Percentiles rank a stretch among this genome's conserved stretches.
These are phyloP conservation scores for Wickerhamomyces hampshirensis DNA, from an alignment of 805 yeast genomes.

Conservation along the genomic window DNA sequence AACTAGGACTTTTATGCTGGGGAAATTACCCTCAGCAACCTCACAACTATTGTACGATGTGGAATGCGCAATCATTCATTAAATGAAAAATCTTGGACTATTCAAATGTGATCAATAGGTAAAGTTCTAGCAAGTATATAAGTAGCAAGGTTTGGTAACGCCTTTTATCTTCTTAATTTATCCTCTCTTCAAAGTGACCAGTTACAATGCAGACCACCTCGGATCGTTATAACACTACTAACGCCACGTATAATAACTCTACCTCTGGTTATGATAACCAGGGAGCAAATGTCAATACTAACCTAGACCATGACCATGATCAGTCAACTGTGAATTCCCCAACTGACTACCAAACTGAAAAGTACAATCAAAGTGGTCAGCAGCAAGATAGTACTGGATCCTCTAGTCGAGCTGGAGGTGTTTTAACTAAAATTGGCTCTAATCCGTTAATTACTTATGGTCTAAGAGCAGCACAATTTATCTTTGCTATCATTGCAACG, in stretches of 20 bases:
- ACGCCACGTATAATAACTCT: background rate
- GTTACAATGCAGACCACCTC: background rate
- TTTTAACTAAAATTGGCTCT: slow-evolving; percentile 1
- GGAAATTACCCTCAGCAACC: too few species aligned
- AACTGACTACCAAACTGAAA: slow-evolving; percentile 15
- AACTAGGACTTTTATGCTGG: too few species aligned
- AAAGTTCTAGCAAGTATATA: too few species aligned
- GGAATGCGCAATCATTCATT: too few species aligned
- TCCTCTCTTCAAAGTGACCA: background rate
- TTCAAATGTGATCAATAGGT: too few species aligned
- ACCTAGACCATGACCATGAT: slow-evolving; percentile 15
- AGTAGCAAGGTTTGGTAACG: too few species aligned
- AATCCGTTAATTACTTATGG: slow-evolving; percentile 12
- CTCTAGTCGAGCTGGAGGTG: background rate
- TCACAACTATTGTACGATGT: too few species aligned
- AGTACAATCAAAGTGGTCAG: slow-evolving; percentile 7
- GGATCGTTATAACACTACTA: background rate
- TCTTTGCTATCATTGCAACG: slow-evolving; percentile 25
- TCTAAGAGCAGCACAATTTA: slow-evolving; percentile 22
- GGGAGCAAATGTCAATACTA: background rate
- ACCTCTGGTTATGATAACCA: background rate
- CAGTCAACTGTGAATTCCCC: slow-evolving; percentile 22
- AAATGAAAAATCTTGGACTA: too few species aligned
- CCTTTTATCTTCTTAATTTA: background rate
- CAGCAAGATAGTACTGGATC: background rate